Percentiles rank a stretch among this genome's conserved stretches.
These are phyloP conservation scores for Sequoia sempervirens DNA, from an alignment of 75 land plant species.

Conservation along the genomic window DNA sequence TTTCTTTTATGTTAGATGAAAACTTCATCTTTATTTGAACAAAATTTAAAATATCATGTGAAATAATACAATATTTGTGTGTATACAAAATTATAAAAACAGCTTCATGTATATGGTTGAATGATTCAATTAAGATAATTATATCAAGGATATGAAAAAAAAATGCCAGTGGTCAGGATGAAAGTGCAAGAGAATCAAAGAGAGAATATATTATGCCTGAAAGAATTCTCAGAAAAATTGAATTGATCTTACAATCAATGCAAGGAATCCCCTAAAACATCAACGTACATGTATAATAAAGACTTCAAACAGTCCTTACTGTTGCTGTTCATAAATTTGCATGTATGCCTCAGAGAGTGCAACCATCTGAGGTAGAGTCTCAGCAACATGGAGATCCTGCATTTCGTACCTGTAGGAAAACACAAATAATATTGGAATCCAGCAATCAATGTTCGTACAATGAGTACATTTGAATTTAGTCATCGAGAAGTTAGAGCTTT, in stretches of 20 bases:
- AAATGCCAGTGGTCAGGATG: neutral
- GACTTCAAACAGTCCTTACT: slow-evolving; percentile 8
- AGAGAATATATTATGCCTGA: neutral
- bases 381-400: slow-evolving; percentile 95
- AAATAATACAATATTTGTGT: neutral
- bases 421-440: neutral
- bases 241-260: neutral
- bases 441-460: neutral
- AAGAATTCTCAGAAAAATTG: neutral
- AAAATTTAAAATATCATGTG: neutral
- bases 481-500: neutral
- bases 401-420: slow-evolving; percentile 80
- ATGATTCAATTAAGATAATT: neutral
- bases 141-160: neutral
- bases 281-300: neutral
- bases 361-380: slow-evolving; percentile 96
- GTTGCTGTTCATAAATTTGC: slow-evolving; percentile 96
- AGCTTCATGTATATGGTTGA: neutral
- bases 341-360: slow-evolving; percentile 93
- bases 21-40: too few relatives aligned
- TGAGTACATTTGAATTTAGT: neutral
- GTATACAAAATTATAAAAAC: neutral
- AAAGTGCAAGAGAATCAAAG: neutral
- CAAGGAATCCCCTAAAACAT: neutral
- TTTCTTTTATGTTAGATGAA: too few relatives aligned